Base-by-base conservation (phyloP, 1,139 yeast genomes). In the Hemisphaericaspora xylanilytica region DNA sequence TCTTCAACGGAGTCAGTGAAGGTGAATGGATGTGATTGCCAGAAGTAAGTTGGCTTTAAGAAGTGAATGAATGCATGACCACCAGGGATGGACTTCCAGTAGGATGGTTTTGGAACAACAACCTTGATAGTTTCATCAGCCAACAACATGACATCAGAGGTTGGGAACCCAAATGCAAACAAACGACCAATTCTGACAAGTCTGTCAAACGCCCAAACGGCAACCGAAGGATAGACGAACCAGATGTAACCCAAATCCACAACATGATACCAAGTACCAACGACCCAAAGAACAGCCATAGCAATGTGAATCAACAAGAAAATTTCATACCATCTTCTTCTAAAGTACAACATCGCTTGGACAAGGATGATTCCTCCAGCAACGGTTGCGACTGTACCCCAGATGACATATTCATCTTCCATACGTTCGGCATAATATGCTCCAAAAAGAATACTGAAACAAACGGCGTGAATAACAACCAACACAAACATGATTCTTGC, bases 31-130 rank as follows among this genome's bases (percentile, higher is more conserved):
- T 68, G 74, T 2, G 72, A 65, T 46, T 68, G 73, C 70, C 70
- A 68, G 47, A 68, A 68, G 41, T 56, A 61, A 12, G 55, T 42
- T 5, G 62, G 62, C 33, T 57, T 55, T 27, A 72, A 40, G 51
- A 77, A 75, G 45, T 73, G 67, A 30, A 77, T 58, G 41, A 70
- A 77, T 0, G 76, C 80, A 51, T 74, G 78, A 1, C 78, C 74
- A 29, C 80, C 81, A 8, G 78, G 75, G 32, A 59, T 51, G 1
- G 71, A 51, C 15, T 57, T 53, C 77, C 77, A 74, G 42, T 59
- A 54, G 2, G 46, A 50, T 15, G 76, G 74, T 34, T 59, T 68
- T 2, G 75, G 72, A 3, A 73, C 59, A 3, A 55, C 50, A 3
- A 74, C 63, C 47, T 65, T 65, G 22, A 74, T 57, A 3, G 74